A percentile compares a stretch with the other conserved stretches of the same genome.
These are phyloP conservation scores for Kazachstania viticola DNA, from an alignment of 805 yeast genomes.

Conservation along the genomic window DNA sequence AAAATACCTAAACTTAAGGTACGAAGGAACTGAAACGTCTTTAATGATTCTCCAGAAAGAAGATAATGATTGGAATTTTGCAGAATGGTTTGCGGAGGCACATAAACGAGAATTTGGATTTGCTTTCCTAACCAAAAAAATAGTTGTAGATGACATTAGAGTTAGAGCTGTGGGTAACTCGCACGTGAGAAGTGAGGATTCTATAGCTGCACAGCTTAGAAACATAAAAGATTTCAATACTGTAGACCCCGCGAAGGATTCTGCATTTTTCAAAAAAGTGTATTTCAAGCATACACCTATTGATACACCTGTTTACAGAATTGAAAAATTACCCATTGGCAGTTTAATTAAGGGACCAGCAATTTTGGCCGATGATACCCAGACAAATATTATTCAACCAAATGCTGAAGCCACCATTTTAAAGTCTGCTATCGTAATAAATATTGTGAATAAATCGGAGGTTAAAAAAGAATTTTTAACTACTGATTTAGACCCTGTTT, in stretches of 20 bases:
- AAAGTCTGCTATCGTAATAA: conserved; percentile 50
- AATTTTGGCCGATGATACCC: conserved; percentile 68
- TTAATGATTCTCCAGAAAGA: conserved; percentile 46
- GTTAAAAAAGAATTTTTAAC: conserved; percentile 15
- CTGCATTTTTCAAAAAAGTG: conserved; percentile 32
- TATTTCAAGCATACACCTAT: conserved; percentile 44
- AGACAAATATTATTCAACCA: conserved; percentile 67
- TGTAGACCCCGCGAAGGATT: conserved; percentile 18
- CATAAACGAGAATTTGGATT: conserved; percentile 72
- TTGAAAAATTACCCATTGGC: conserved; percentile 46
- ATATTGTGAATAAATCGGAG: conserved; percentile 10
- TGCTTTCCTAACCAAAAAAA: conserved; percentile 41
- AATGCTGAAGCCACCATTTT: conserved; percentile 42
- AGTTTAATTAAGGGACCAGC: conserved; percentile 56
- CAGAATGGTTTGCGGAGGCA: conserved; percentile 36
- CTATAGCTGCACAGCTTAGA: conserved; percentile 43
- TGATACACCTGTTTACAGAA: conserved; percentile 42
- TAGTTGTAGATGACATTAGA: conserved; percentile 62
- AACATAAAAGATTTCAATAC: conserved; percentile 20
- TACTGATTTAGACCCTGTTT: conserved; percentile 47
- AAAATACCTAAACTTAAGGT: conserved; percentile 63
- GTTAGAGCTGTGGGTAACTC: conserved; percentile 65
- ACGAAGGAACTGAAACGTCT: conserved; percentile 82
- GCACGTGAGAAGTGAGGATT: conserved; percentile 28
- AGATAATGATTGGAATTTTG: conserved; percentile 24